Evolutionary conservation across 2,329 filamentous ascomycete species (phyloP), one percentile per base, ranked within the genome.

Genomic region (Epicoccum nigrum): DNA sequence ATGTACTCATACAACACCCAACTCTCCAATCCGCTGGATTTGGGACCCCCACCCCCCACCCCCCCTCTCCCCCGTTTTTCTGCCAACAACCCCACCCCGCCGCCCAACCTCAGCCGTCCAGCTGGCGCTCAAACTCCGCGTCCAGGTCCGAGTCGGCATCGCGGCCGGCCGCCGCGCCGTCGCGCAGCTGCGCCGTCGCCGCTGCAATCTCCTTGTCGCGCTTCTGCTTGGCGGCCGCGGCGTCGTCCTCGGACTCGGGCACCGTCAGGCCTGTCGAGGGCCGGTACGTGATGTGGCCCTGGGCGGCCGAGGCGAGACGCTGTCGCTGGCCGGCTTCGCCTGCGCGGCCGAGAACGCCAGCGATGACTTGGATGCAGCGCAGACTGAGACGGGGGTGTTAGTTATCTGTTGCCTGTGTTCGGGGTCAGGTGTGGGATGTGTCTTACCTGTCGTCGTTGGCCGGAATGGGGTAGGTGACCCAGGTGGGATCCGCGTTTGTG

Each of bases 381-480:
- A 96, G 75, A 83, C 92, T 96, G 54, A n/a, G n/a, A n/a, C n/a
- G 34, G 19, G 11, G 2, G 5, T 7, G 42, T 45, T 41, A 49
- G 45, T 15, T 49, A 15, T n/a, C 4, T 34, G 35, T 12, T 49
- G 20, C n/a, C 4, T 34, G 35, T 12, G 21, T 11, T 19, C 12
- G 30, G 11, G 2, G 13, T 3, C 16, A 21, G 12, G 27, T 8
- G 6, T 16, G 11, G 12, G 13, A 25, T 5, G 37, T 31, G 42
- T 71, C 80, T 68, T 73, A 90, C 88, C 87, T 92, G 80, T 99
- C 94, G 70, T 99, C 94, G 73, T 99, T 99, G 42, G 91, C 91
- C 2, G 94, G 94, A 62, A 99, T 97, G 12, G 90, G 89, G 71
- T 99, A 99, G 4, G 94, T 97, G 42, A 97, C 92, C 85, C 90